phyloP scores from a whole-genome alignment of 2,329 filamentous ascomycete species.

The Fonsecaea pedrosoi region DNA sequence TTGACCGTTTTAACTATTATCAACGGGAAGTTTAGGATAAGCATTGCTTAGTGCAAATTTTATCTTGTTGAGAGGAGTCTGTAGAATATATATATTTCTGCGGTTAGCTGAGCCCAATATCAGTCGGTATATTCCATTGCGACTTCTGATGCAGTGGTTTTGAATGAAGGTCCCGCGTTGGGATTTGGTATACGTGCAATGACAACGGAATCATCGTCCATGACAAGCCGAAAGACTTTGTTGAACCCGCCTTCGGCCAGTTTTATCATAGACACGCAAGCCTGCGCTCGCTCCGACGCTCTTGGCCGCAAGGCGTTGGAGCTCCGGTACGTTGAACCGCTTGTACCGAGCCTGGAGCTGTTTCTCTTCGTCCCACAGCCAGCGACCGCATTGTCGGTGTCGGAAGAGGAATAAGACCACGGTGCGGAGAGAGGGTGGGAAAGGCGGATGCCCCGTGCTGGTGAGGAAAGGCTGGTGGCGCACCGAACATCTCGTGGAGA shows the following conservation, averaged over 20 bases:
- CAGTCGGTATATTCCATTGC: constrained; percentile 25
- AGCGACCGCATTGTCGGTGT: neutral
- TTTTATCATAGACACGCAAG: neutral
- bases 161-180: constrained; percentile 42
- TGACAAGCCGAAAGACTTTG: constrained; percentile 45
- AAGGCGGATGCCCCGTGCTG: too few relatives aligned
- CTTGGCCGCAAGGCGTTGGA: neutral
- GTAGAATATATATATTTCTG: neutral
- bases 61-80: neutral
- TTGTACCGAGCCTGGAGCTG: neutral
- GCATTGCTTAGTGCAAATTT: neutral
- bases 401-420: too few relatives aligned
- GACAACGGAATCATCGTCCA: constrained; percentile 41
- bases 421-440: too few relatives aligned
- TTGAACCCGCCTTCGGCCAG: constrained; percentile 43
- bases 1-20: neutral
- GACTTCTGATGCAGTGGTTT: constrained; percentile 45
- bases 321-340: neutral
- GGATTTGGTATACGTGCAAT: constrained; percentile 46
- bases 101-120: neutral
- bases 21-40: too few relatives aligned
- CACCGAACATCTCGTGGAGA: too few relatives aligned
- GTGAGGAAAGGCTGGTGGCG: too few relatives aligned
- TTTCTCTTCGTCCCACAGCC: constrained; percentile 2
- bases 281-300: neutral